Base-by-base conservation (phyloP, 192 early-diverging fungal species). In the Phycomyces blakesleeanus region DNA sequence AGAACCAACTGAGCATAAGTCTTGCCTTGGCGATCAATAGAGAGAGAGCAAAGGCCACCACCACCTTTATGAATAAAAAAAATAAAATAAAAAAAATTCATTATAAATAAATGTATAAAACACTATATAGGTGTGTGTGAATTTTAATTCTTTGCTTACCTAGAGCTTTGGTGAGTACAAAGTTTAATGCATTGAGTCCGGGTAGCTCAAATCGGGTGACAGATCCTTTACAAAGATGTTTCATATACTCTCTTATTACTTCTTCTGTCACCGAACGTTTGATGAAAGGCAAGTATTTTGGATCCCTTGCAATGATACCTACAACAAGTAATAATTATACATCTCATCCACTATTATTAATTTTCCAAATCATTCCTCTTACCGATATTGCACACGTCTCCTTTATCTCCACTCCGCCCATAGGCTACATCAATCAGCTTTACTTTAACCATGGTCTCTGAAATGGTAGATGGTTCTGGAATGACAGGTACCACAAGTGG, bases 381-480 rank as follows among this genome's bases (percentile, higher is more conserved):
- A 59, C 58, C 58, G 26, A 59, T 59, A 57, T 87, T 87, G 29
- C 76, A 78, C 15, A 77, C 77, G 56, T 87, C 82, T 26, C 85
- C 85, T 39, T 87, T 87, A 61, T 87, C 85, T 26, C 85, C 85
- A 65, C 82, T 84, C 20, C 85, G 71, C 12, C 79, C 85, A 69
- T 78, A 80, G 27, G 84, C 84, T 21, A 87, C 44, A 14, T 77
- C 67, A 55, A 87, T 83, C 51, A 87, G 67, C 1, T 71, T 74
- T 5, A 84, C 71, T n/a, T 63, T 66, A 1, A 80, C 78, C 5
- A n/a, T n/a, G n/a, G 66, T 49, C 1, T 44, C 57, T 4, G 44
- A 21, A 3, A 10, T 37, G n/a, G n/a, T n/a, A 10, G 37, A 20
- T 34, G 50, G 15, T 59, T 73, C 56, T 69, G 69, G 72, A 57